Evolutionary conservation across 208 protist genomes (phyloP), one percentile per base, ranked within the genome.

Genomic region (Trypanosoma vivax): DNA sequence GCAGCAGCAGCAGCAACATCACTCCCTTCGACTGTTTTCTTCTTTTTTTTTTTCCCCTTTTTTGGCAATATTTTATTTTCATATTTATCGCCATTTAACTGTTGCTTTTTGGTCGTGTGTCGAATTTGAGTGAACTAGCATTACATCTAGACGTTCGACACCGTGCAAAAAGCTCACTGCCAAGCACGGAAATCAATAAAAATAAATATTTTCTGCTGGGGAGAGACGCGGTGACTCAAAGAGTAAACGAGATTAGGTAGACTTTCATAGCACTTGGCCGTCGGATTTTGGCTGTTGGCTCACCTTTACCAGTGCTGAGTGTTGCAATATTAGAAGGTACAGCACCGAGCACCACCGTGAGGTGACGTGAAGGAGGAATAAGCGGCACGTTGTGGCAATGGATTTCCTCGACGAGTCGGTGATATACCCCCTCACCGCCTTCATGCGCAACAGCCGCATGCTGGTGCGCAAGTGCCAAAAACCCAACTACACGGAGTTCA

Each of bases 401-500:
- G 88, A 95, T 49, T 79, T 91, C 64, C 50, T 92, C 53, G 79
- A 92, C 57, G 83, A 92, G 19, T 40, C 73, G 21, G 43, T 95
- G 34, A 76, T 93, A 50, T 50, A 83, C 45, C 88, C 88, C 37
- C 57, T 93, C 28, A 73, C 73, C 31, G 74, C 72, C 23, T 95
- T 95, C 69, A 51, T 67, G 16, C 85, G 83, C 60, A 91, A 93
- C 69, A 92, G 86, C 50, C 92, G 87, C 51, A 83, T 89, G 76
- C 71, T 96, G 14, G 70, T 96, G 29, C 76, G 79, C 50, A 89
- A 88, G 65, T 96, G 90, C 67, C 70, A 90, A 53, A 96, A 96
- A 76, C 90, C 90, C 27, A 92, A 94, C 70, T 92, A 86, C 76
- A 83, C 72, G 73, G 92, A 98, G 73, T 97, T 97, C 66, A 84